These are phyloP conservation scores for Arthrinium puccinioides DNA, from an alignment of 2,329 filamentous ascomycete genomes.

Conservation along the genomic window DNA sequence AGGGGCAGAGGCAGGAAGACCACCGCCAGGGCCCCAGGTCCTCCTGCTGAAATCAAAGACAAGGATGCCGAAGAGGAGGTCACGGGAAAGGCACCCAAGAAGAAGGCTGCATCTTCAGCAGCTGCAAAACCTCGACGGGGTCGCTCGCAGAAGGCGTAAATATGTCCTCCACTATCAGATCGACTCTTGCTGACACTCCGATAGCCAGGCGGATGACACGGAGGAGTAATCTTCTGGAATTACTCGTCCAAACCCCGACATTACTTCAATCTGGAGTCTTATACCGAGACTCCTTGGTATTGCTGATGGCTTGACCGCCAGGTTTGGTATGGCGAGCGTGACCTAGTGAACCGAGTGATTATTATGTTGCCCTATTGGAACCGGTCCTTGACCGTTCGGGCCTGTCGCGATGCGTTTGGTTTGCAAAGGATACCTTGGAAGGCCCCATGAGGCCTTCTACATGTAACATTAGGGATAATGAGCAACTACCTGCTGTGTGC, in stretches of 20 bases:
- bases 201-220: not conserved
- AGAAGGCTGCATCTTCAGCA: slow-evolving; percentile 10
- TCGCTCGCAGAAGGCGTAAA: slow-evolving; percentile 4
- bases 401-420: not conserved
- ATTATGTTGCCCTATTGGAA: not conserved
- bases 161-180: not conserved
- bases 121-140: slow-evolving; percentile 4
- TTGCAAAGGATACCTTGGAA: not conserved
- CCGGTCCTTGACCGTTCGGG: not conserved
- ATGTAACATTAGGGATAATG: not conserved
- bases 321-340: not conserved
- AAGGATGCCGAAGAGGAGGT: slow-evolving; percentile 6
- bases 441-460: not conserved
- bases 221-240: not conserved
- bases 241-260: not conserved
- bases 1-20: slow-evolving; percentile 16
- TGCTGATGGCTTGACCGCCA: too few species aligned
- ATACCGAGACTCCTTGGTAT: too few species aligned
- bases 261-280: too few species aligned
- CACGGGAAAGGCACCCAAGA: slow-evolving; percentile 13
- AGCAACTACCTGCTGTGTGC: too few species aligned
- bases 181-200: not conserved
- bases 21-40: not conserved
- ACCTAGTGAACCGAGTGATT: not conserved
- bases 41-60: slow-evolving; percentile 5